These are phyloP conservation scores for Dendrobium catenatum DNA, from an alignment of 106 monocot genomes.

Conservation along the genomic window DNA sequence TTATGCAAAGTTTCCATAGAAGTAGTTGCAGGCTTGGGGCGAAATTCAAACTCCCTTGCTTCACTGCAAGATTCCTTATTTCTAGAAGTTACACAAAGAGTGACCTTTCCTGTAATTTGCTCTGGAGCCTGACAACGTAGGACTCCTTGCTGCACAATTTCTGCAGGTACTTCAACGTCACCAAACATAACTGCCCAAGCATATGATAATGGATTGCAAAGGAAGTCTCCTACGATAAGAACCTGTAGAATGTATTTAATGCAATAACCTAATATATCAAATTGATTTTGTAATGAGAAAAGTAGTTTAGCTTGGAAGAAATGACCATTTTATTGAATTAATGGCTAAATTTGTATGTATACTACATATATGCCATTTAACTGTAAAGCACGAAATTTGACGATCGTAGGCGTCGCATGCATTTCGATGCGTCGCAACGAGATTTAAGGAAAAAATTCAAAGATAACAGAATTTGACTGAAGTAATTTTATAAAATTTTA, in stretches of 20 bases:
- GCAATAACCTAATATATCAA: not conserved
- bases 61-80: slow-evolving; percentile 64
- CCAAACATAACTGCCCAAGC: slow-evolving; percentile 72
- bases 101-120: slow-evolving; percentile 37
- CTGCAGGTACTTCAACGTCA: slow-evolving; percentile 53
- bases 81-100: slow-evolving; percentile 45
- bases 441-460: no score
- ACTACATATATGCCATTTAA: not conserved
- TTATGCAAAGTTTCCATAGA: slow-evolving; percentile 1
- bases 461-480: no score
- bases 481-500: no score
- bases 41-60: slow-evolving; percentile 48
- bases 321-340: not conserved
- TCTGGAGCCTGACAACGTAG: slow-evolving; percentile 48
- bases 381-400: not conserved
- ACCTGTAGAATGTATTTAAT: slow-evolving; percentile 29
- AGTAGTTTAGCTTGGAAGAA: not conserved
- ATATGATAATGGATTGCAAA: slow-evolving; percentile 35
- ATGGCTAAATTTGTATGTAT: not conserved
- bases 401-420: no score
- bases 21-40: slow-evolving; percentile 15
- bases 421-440: no score
- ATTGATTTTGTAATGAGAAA: not conserved
- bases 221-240: slow-evolving; percentile 46
- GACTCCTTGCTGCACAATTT: slow-evolving; percentile 57